A percentile compares a stretch with the other conserved stretches of the same genome.
phyloP scores from a whole-genome alignment of 1,284 basidiomycete genomes.

The Cryptococcus sp. region DNA sequence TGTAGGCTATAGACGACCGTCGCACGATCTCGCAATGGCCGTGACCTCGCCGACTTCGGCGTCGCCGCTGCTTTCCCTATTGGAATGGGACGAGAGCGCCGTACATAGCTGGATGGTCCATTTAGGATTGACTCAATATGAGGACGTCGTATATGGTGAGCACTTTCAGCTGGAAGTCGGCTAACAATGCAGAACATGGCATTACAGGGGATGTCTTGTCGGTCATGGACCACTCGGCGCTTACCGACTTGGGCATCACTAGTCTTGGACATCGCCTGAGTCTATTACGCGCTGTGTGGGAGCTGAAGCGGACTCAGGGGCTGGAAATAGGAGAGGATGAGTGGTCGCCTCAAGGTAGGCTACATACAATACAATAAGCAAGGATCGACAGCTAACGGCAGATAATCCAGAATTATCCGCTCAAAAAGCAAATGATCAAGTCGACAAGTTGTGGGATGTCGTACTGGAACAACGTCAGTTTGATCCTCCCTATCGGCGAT shows the following conservation, averaged over 20 bases:
- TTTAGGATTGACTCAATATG: conserved; percentile 76
- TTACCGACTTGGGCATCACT: conserved; percentile 77
- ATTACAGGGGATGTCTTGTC: conserved; percentile 84
- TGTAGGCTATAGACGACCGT: too few relatives aligned
- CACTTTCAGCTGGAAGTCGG: conserved; percentile 40
- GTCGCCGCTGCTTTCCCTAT: conserved; percentile 26
- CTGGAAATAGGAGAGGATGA: conserved; percentile 78
- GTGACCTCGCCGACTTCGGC: conserved; percentile 29
- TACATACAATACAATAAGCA: neutral
- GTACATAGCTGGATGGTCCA: conserved; percentile 70
- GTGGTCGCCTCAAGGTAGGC: conserved; percentile 83
- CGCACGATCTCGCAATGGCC: too few relatives aligned
- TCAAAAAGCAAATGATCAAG: conserved; percentile 41
- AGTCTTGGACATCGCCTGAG: conserved; percentile 82
- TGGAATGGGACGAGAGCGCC: conserved; percentile 76
- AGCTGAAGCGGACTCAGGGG: conserved; percentile 75
- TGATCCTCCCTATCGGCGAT: neutral
- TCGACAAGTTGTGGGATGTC: conserved; percentile 64
- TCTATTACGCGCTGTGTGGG: conserved; percentile 84
- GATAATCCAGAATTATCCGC: conserved; percentile 4
- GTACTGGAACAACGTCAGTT: conserved; percentile 69
- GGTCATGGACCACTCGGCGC: conserved; percentile 69
- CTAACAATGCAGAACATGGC: conserved; percentile 63
- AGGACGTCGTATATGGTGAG: conserved; percentile 52
- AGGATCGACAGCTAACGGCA: neutral